phyloP scores from a whole-genome alignment of 257 asterid species.

The Craterostigma plantagineum region DNA sequence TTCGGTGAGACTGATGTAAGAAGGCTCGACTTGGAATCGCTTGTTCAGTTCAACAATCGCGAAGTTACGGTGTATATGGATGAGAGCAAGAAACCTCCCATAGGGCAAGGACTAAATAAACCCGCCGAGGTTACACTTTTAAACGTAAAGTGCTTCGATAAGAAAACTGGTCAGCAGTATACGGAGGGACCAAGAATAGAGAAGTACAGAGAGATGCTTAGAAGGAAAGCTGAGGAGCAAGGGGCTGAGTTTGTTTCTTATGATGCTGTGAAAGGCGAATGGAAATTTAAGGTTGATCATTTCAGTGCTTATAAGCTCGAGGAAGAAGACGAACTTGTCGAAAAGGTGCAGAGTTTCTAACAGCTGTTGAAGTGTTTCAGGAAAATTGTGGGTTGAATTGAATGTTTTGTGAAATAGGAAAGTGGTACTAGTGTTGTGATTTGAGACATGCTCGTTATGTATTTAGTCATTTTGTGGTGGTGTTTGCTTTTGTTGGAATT shows the following conservation, averaged over 20 bases:
- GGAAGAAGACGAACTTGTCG: slow-evolving; percentile 15
- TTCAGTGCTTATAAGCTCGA: slow-evolving; percentile 36
- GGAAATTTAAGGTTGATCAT: slow-evolving; percentile 65
- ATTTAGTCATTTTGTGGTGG: no score
- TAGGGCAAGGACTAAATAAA: slow-evolving; percentile 73
- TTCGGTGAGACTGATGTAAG: slow-evolving; percentile 73
- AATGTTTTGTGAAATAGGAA: no score
- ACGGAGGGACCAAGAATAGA: slow-evolving; percentile 49
- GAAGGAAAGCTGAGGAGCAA: slow-evolving; percentile 44
- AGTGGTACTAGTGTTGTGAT: no score
- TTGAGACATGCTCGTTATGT: no score
- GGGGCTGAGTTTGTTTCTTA: slow-evolving; percentile 70
- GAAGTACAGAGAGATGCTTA: slow-evolving; percentile 44
- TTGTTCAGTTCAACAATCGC: slow-evolving; percentile 40
- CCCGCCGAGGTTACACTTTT: slow-evolving; percentile 74
- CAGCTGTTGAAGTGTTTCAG: no score
- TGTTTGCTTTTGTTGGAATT: no score
- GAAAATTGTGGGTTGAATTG: no score
- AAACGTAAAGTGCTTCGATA: slow-evolving; percentile 52
- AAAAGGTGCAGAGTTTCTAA: no score
- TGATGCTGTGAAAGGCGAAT: slow-evolving; percentile 53
- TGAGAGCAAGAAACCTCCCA: slow-evolving; percentile 59
- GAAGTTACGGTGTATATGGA: slow-evolving; percentile 55
- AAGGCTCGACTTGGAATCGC: slow-evolving; percentile 60
- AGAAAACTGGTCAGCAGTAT: slow-evolving; percentile 32